Evolutionary conservation across 2,329 filamentous ascomycete species (phyloP), one percentile per base, ranked within the genome.

Genomic region (Sporothrix protearum): DNA sequence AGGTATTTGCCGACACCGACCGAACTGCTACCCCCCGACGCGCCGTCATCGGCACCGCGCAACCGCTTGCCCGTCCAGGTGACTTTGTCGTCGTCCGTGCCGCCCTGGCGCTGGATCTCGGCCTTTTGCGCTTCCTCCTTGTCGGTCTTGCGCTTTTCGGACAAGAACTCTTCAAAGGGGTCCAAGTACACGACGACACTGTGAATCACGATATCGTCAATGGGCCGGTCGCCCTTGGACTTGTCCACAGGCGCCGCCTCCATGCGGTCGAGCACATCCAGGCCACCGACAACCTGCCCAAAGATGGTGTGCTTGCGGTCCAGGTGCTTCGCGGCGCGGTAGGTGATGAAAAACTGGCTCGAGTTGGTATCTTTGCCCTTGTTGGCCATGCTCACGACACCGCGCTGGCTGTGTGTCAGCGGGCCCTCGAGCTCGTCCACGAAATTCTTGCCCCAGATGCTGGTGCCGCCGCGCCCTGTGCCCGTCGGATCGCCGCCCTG

Each of bases 321-420:
- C 0, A 99, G 86, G 81, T 99, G 96, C 74, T 91, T 90, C 0
- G 91, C 88, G 0, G 92, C 85, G 68, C 93, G 90, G 80, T 99
- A 99, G 0, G 91, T 92, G 78, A 99, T 92, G 84, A 98, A 99
- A 79, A 90, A 99, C 80, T 99, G 96, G 76, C 89, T 93, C 9
- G 92, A 96, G 81, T 99, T 99, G 28, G 95, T 98, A 78, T 97
- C 95, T 78, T 97, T 97, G 72, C 96, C 96, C 79, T 99, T 99
- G 81, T 99, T 99, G 53, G 96, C 96, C 96, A 99, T 99, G 76
- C 91, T 94, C 33, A 96, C 78, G 0, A 94, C 87, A 14, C 96
- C 96, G 36, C 94, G 86, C 0, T 86, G 83, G 77, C 93, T 91
- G 77, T 99, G 96, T n/a, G 90, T 91, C 53, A 94, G 81, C 0